A percentile compares a stretch with the other conserved stretches of the same genome.
These are phyloP conservation scores for Danielia oregonensis DNA, from an alignment of 805 yeast species.

Conservation along the genomic window DNA sequence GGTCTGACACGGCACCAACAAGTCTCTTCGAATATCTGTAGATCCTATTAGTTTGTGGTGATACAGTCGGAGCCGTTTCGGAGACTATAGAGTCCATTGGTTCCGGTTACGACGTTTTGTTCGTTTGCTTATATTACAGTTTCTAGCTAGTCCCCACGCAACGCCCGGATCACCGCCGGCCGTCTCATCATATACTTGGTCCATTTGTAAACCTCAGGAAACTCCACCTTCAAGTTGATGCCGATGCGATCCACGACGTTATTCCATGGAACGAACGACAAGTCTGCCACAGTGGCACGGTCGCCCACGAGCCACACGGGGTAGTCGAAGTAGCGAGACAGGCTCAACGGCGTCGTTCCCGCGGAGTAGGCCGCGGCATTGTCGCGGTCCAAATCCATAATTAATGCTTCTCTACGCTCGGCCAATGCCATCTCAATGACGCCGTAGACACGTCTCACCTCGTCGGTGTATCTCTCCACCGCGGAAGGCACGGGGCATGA, in stretches of 20 bases:
- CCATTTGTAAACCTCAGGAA: constrained; percentile 96
- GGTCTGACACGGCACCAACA: too few relatives aligned
- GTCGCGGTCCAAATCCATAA: constrained; percentile 84
- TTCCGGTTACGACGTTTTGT: too few relatives aligned
- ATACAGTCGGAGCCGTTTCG: too few relatives aligned
- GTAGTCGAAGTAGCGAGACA: constrained; percentile 81
- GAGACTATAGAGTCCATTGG: too few relatives aligned
- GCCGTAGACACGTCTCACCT: constrained; percentile 88
- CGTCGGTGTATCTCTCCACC: constrained; percentile 85
- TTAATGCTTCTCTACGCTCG: constrained; percentile 83
- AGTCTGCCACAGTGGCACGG: constrained; percentile 74
- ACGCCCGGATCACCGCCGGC: constrained; percentile 84
- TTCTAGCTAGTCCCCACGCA: constrained; percentile 55
- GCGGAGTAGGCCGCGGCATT: constrained; percentile 84
- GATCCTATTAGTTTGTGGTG: too few relatives aligned
- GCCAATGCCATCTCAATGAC: constrained; percentile 94
- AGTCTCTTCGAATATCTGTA: too few relatives aligned
- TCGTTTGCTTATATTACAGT: too few relatives aligned
- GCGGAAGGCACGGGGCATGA: constrained; percentile 83
- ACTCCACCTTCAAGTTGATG: constrained; percentile 78
- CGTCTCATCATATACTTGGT: constrained; percentile 93
- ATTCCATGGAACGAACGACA: constrained; percentile 95
- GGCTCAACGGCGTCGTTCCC: constrained; percentile 83
- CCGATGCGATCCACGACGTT: constrained; percentile 93
- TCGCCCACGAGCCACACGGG: constrained; percentile 97